Evolutionary conservation across 176 grass and related monocot species (phyloP), one percentile per base, ranked within the genome.

Genomic region (maize (Zea mays)): DNA sequence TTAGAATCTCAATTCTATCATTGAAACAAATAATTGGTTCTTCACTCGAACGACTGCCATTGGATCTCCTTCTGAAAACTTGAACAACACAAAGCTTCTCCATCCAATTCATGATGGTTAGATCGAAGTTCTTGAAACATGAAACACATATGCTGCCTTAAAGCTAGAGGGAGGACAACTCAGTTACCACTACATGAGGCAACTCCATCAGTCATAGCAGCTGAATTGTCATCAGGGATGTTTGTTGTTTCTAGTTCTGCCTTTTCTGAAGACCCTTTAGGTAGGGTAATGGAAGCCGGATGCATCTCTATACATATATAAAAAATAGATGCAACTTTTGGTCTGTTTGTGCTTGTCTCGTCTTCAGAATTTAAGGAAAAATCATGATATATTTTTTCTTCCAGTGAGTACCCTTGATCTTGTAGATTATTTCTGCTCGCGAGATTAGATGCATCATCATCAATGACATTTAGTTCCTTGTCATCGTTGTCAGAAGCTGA

Each of bases 401-500:
- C 40, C 9, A 47, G 33, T 62, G 71, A 84, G 66, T 45, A 84
- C 5, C 38, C 57, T 38, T 71, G 76, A 40, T 70, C 12, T 15
- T 79, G 77, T 44, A 43, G 56, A 43, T 47, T 60, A 60, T 33
- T 7, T 62, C 65, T 60, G 35, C 74, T 67, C 48, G 10, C 49
- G 10, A 33, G 33, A 43, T 49, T 71, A 62, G 62, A 39, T 36
- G 8, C 48, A 58, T 52, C 69, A 78, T 79, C 77, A 59, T 78
- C 61, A 48, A 8, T 46, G 35, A 1, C 68, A 78, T 74, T 66
- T 5, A 10, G 52, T 49, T 89, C 80, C 16, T 66, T 15, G 5
- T 85, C 82, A 0, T 82, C 83, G 3, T 86, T 73, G 3, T 93
- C 94, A 27, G 91, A 93, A 87, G 72, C 45, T 56, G 67, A 84